A percentile compares a stretch with the other conserved stretches of the same genome.
Conservation (phyloP, 2,329 filamentous ascomycete genomes). For the Magnaporthiopsis incrustans region DNA sequence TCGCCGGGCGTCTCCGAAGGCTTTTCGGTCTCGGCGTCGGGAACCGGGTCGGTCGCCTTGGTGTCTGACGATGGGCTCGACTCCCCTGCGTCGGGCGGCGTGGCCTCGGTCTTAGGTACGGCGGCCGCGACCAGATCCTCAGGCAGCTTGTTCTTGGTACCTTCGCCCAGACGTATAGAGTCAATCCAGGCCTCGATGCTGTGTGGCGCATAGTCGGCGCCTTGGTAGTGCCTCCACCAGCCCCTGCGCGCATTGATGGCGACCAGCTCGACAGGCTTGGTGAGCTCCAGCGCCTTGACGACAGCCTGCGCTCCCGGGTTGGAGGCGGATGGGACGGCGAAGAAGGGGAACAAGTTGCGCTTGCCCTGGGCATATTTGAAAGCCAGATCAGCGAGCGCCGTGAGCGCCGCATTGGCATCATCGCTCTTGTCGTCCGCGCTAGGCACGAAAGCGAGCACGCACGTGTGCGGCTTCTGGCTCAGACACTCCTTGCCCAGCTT, state of each 20-base stretch:
- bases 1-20: slow-evolving; percentile 21
- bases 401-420: slow-evolving; percentile 47
- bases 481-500: slow-evolving; percentile 67
- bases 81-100: slow-evolving; percentile 11
- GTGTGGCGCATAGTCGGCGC: slow-evolving; percentile 44
- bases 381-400: slow-evolving; percentile 62
- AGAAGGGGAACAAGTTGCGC: slow-evolving; percentile 74
- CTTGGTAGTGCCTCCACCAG: slow-evolving; percentile 75
- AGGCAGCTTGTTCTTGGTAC: slow-evolving; percentile 68
- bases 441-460: slow-evolving; percentile 68
- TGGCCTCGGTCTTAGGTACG: slow-evolving; percentile 21
- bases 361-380: slow-evolving; percentile 63
- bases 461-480: slow-evolving; percentile 67
- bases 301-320: slow-evolving; percentile 50
- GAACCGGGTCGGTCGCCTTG: slow-evolving; percentile 19
- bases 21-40: slow-evolving; percentile 21
- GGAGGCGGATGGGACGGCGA: slow-evolving; percentile 53
- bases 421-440: slow-evolving; percentile 35
- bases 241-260: slow-evolving; percentile 76
- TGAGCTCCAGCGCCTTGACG: slow-evolving; percentile 54
- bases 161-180: slow-evolving; percentile 81
- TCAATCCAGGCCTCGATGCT: slow-evolving; percentile 83
- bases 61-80: slow-evolving; percentile 11
- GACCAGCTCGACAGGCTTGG: slow-evolving; percentile 59
- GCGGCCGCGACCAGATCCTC: slow-evolving; percentile 44